Evolutionary conservation across 2,329 filamentous ascomycete genomes (phyloP).

Genomic region (Zelopaecilomyces penicillatus): DNA sequence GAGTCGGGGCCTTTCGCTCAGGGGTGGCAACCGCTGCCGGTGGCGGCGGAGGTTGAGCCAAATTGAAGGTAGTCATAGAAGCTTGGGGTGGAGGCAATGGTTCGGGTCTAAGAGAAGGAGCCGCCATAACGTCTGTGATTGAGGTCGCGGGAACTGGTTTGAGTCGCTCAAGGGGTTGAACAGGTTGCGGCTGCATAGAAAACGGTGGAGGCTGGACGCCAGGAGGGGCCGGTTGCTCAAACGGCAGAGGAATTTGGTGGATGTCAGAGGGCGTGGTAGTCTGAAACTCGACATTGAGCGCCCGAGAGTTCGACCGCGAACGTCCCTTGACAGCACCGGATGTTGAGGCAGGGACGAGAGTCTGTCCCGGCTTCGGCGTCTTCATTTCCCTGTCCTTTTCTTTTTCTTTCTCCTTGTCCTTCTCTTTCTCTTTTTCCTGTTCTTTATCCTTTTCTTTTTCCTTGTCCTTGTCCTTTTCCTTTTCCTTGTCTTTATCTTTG

Average conservation of each 20-base stretch:
- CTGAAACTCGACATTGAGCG: conserved; percentile 34
- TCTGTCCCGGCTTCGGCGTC: conserved; percentile 30
- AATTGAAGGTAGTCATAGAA: conserved; percentile 42
- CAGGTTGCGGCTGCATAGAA: conserved; percentile 19
- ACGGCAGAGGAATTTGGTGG: conserved; percentile 32
- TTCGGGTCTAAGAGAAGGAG: conserved; percentile 48
- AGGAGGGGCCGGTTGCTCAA: conserved; percentile 32
- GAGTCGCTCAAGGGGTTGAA: conserved; percentile 26
- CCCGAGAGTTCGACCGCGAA: conserved; percentile 48
- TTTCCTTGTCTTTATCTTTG: conserved; percentile 23
- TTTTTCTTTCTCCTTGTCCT: neutral
- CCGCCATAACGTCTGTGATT: conserved; percentile 47
- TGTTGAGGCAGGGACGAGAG: conserved; percentile 38
- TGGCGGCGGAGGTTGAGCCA: conserved; percentile 30
- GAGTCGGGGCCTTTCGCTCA: conserved; percentile 45
- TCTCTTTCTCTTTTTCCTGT: conserved; percentile 24
- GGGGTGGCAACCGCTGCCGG: neutral
- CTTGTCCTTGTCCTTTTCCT: conserved; percentile 9
- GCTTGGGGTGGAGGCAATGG: conserved; percentile 39
- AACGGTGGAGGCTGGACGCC: conserved; percentile 37
- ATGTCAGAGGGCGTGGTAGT: conserved; percentile 31
- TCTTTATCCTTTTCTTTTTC: conserved; percentile 33
- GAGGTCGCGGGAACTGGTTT: conserved; percentile 26
- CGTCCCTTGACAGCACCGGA: conserved; percentile 35
- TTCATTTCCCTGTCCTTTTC: conserved; percentile 26